These are phyloP conservation scores for Fusarium nelsonii DNA, from an alignment of 2,329 filamentous ascomycete species.

Conservation along the genomic window DNA sequence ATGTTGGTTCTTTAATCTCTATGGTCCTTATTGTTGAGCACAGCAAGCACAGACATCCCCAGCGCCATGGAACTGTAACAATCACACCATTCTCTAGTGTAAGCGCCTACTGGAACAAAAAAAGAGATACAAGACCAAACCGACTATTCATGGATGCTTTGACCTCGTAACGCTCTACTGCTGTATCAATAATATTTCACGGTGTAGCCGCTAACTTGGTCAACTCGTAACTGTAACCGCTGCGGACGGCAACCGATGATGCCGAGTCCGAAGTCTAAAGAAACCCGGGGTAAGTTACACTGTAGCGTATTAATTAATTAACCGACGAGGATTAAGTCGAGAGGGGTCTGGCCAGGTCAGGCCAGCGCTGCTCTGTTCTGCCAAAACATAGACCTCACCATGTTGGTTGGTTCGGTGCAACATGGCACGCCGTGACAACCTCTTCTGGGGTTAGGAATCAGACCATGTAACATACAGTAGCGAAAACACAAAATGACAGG, in stretches of 20 bases:
- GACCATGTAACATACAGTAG: conserved; percentile 4
- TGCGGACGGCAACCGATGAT: conserved; percentile 15
- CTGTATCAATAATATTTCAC: conserved; percentile 1
- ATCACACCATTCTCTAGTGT: conserved; percentile 11
- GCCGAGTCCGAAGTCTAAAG: conserved; percentile 26
- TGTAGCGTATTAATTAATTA: conserved; percentile 11
- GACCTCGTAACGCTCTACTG: conserved; percentile 5
- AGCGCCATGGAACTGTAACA: conserved; percentile 27
- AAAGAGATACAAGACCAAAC: conserved; percentile 1
- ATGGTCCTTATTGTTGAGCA: background rate
- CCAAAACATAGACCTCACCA: conserved; percentile 5
- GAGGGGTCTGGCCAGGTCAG: conserved; percentile 1
- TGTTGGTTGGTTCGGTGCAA: conserved; percentile 19
- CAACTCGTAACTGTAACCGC: background rate
- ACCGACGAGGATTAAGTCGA: conserved; percentile 3
- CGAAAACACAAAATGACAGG: conserved; percentile 27
- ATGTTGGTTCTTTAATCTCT: conserved; percentile 5
- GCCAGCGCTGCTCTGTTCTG: background rate
- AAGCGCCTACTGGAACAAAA: conserved; percentile 14
- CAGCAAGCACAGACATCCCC: conserved; percentile 22
- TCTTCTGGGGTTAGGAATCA: conserved; percentile 14
- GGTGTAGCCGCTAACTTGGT: conserved; percentile 26
- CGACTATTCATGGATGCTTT: no score
- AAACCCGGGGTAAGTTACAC: conserved; percentile 33
- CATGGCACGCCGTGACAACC: conserved; percentile 22